Evolutionary conservation across 441 rosid species (phyloP).

Genomic region (Erodium texanum): DNA sequence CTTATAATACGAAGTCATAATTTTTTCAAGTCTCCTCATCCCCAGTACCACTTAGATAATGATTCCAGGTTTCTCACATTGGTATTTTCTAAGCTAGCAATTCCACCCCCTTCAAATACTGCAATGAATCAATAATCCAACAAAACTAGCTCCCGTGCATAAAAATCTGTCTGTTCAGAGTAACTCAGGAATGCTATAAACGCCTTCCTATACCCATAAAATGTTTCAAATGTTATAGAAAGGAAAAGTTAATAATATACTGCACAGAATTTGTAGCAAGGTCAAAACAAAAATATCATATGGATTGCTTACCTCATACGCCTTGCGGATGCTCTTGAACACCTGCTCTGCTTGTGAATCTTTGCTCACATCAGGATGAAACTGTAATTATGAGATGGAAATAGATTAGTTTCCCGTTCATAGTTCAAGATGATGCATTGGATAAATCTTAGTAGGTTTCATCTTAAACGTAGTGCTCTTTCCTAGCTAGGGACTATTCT

Average conservation of each 20-base stretch:
- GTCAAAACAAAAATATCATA: constrained; percentile 3
- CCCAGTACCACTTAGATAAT: not conserved
- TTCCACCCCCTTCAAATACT: not conserved
- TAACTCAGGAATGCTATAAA: not conserved
- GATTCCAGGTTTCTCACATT: not conserved
- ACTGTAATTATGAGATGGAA: constrained; percentile 35
- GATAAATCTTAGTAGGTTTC: not conserved
- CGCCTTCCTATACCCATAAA: not conserved
- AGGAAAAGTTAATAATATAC: not conserved
- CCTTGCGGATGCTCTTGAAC: constrained; percentile 63
- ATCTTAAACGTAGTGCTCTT: not conserved
- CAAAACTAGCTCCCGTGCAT: not conserved
- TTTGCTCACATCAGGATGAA: constrained; percentile 89
- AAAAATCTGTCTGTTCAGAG: not conserved
- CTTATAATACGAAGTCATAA: not conserved
- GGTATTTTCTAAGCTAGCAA: not conserved
- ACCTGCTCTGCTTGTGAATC: constrained; percentile 50
- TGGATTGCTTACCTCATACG: constrained; percentile 58
- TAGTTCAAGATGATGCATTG: not conserved
- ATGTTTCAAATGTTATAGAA: not conserved
- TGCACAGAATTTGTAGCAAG: not conserved
- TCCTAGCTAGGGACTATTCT: not conserved
- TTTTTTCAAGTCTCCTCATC: not conserved
- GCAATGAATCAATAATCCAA: not conserved
- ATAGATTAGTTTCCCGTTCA: constrained; percentile 10